A percentile compares a stretch with the other conserved stretches of the same genome.
Conservation (phyloP, 257 asterid genomes). For the Nicotiana paniculata region DNA sequence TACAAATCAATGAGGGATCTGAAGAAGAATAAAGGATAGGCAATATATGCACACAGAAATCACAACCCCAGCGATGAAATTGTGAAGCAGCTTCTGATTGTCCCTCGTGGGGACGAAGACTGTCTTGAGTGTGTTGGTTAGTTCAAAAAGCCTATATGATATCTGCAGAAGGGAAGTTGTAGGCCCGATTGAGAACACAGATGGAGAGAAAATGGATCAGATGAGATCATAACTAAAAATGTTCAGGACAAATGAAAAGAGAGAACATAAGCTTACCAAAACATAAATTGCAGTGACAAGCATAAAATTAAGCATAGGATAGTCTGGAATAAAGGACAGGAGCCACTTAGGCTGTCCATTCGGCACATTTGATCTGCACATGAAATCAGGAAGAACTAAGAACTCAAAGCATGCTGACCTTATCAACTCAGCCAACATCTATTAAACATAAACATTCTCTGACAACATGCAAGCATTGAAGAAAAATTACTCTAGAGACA, state of each 20-base stretch:
- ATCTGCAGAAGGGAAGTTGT: slow-evolving; percentile 37
- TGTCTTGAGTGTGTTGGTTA: slow-evolving; percentile 74
- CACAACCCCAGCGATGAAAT: slow-evolving; percentile 52
- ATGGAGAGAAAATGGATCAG: background rate
- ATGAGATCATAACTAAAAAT: background rate
- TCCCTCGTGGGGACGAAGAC: slow-evolving; percentile 81
- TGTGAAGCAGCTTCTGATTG: slow-evolving; percentile 52
- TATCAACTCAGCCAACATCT: background rate
- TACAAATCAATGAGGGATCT: slow-evolving; percentile 35
- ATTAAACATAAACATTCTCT: background rate
- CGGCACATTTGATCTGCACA: slow-evolving; percentile 71
- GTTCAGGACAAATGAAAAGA: background rate
- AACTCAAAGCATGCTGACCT: background rate
- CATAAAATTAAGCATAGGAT: slow-evolving; percentile 95
- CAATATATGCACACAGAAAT: slow-evolving; percentile 55
- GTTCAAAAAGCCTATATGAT: slow-evolving; percentile 80
- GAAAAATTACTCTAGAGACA: background rate
- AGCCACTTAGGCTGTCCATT: slow-evolving; percentile 99
- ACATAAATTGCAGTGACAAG: slow-evolving; percentile 74
- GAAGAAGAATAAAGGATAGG: slow-evolving; percentile 63
- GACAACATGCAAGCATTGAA: background rate
- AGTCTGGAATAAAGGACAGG: slow-evolving; percentile 77
- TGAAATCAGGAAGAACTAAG: slow-evolving; percentile 4
- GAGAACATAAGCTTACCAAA: slow-evolving; percentile 48
- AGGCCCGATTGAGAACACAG: background rate